phyloP scores from a whole-genome alignment of 2,329 filamentous ascomycete species.

The Fusarium heterosporum region DNA sequence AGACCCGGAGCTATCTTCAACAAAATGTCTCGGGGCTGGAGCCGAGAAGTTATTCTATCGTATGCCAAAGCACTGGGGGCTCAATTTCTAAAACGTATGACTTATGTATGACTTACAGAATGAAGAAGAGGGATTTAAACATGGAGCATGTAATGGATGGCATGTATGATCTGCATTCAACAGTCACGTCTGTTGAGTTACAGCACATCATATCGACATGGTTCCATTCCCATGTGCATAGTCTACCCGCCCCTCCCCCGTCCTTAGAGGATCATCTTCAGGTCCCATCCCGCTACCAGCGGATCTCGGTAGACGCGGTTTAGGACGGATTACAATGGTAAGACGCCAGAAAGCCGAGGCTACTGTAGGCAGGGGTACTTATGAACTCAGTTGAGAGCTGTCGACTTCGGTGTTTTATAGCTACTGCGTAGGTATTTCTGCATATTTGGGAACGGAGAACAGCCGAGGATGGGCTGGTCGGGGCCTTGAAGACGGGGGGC shows the following conservation, averaged over 20 bases:
- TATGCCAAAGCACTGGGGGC: constrained; percentile 23
- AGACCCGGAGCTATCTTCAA: constrained; percentile 20
- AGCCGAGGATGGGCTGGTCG: constrained; percentile 26
- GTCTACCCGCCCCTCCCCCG: background rate
- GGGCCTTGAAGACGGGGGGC: constrained; percentile 19
- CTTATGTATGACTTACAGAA: background rate
- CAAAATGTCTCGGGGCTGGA: constrained; percentile 25
- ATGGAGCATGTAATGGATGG: background rate
- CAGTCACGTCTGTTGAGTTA: constrained; percentile 17
- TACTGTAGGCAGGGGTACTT: constrained; percentile 9
- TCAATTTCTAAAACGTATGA: constrained; percentile 1
- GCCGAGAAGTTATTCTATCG: background rate
- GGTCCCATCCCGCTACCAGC: constrained; percentile 6
- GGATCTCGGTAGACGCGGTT: constrained; percentile 33
- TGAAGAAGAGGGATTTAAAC: background rate
- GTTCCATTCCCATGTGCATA: background rate
- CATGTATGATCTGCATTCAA: background rate
- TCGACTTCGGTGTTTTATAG: background rate
- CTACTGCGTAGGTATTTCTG: background rate
- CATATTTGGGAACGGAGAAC: constrained; percentile 25
- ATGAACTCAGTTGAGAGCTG: constrained; percentile 7
- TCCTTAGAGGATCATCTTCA: constrained; percentile 9
- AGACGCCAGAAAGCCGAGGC: constrained; percentile 30
- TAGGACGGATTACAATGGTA: constrained; percentile 22
- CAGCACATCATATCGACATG: background rate